Evolutionary conservation across 2,329 filamentous ascomycete genomes (phyloP), one percentile per base, ranked within the genome.

Genomic region (Colletotrichum nymphaeae): DNA sequence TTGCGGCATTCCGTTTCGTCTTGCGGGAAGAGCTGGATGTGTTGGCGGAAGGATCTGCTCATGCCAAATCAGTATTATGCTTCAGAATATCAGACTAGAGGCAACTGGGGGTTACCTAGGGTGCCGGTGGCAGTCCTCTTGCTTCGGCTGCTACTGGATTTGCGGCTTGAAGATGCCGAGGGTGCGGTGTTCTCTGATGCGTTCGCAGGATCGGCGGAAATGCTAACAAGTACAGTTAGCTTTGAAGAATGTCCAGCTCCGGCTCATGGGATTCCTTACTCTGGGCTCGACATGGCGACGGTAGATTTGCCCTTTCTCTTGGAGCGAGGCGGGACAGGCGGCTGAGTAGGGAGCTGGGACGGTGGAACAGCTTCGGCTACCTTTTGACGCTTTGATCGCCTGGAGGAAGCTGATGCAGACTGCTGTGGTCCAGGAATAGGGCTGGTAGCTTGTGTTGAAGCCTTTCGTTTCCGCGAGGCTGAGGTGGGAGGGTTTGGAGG

Each of bases 391-490:
- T 94, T 96, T 82, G 91, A 87, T 83, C 90, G 90, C 84, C 91
- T 89, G 79, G 87, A 81, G 74, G 88, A 83, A 63, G 83, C 30
- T 62, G 57, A 59, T n/a, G 66, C 56, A 19, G 77, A 67, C 24
- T 75, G 72, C 52, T 75, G 49, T 32, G 67, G 28, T 52, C 49
- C 52, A 32, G 64, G 65, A 28, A 82, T 79, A 73, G 87, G 85
- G 79, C 82, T 87, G 73, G 84, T 83, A 77, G 90, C 90, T 77
- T 85, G 86, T 76, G 86, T 83, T 76, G 90, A 83, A 75, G 88
- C 88, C 86, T 97, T 98, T 81, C 95, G 93, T 87, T 98, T 98
- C 81, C 92, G 90, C 75, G 90, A 84, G 73, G 86, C 80, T 78
- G 86, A 83, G 75, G 83, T 84, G 76, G 85, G 82, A 78, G 79